Base-by-base conservation (phyloP, 2,329 filamentous ascomycete species). In the Claviceps humidiphila region DNA sequence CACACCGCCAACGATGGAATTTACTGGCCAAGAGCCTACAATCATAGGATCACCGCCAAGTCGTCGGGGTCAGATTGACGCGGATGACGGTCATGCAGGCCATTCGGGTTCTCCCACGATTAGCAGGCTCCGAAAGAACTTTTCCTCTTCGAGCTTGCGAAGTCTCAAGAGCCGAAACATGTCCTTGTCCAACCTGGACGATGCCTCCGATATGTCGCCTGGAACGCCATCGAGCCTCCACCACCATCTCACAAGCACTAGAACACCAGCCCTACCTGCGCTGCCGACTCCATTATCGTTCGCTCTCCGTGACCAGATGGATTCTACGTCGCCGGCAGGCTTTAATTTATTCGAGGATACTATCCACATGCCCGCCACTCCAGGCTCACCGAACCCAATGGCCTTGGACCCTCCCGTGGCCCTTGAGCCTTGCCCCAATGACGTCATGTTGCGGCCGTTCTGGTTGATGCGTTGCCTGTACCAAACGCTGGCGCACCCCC, bases 401-500 rank as follows among this genome's bases (percentile, higher is more conserved):
- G 72, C 74, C 13, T 62, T 72, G 0, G 82, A 89, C 58, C 78
- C 82, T 1, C 90, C 90, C 13, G 77, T 84, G 22, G 81, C 89
- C 0, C 76, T 98, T 5, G 93, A 98, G 63, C 87, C 93, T 3
- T 98, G 94, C 64, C 93, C 93, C 1, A 87, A 85, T 39, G 89
- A 94, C 42, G 84, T 85, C 54, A 77, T 96, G 61, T 75, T 97
- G n/a, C 83, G 93, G 20, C 94, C 93, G 2, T 98, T 96, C 67
- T 98, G 93, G 93, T 75, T 98, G 45, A 95, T 98, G 88, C 83
- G 93, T 51, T 90, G 87, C 56, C 76, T 98, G 26, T 95, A 93
- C 64, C 89, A 96, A 65, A 95, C 90, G 0, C 81, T 98, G 45
- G 85, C 84, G 17, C 91, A 98, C 62, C 89, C 91, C 2, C 82